Base-by-base conservation (phyloP, 2,329 filamentous ascomycete genomes). In the Clarireedia paspali region DNA sequence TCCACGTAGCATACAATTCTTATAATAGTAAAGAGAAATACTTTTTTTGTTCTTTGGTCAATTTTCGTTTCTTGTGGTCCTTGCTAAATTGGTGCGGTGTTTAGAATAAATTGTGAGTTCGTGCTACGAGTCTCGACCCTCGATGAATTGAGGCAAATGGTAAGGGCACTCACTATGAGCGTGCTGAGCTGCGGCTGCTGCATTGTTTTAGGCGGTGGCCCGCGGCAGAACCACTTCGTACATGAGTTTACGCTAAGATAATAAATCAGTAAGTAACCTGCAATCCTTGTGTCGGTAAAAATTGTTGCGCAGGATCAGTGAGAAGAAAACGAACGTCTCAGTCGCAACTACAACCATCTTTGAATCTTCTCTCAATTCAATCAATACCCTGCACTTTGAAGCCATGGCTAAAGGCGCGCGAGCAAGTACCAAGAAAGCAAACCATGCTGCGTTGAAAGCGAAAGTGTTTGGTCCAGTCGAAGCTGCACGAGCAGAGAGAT, bases 381-480 rank as follows among this genome's bases (percentile, higher is more conserved):
- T 79, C 55, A 65, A 17, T 17, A 17, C 15, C 15, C 17, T 2
- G n/a, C 10, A 4, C 17, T n/a, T 20, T 20, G 39, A 42, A 42
- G 20, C 20, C 20, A 97, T 96, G 92, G 92, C 91, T 24, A 96
- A 95, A 72, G 88, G 89, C 70, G 77, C 88, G 59, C 81, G 92
- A 70, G 82, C 91, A 62, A 95, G 87, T 70, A 77, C 81, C 63
- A 83, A 79, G 66, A 96, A 96, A 77, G 79, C 80, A 67, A 96
- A 96, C 77, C 90, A 91, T 75, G 79, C 82, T 64, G 85, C 82
- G 66, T 80, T 96, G 62, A 91, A 91, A 72, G 77, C 82, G 62
- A 84, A 83, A 62, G 87, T 96, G 62, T 96, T 95, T 73, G 89
- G 87, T 1, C 92, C 92, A 15, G 84, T 85, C 55, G 89, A 92